These are phyloP conservation scores for Taiwanofungus camphoratus DNA, from an alignment of 1,284 basidiomycete species.

Conservation along the genomic window DNA sequence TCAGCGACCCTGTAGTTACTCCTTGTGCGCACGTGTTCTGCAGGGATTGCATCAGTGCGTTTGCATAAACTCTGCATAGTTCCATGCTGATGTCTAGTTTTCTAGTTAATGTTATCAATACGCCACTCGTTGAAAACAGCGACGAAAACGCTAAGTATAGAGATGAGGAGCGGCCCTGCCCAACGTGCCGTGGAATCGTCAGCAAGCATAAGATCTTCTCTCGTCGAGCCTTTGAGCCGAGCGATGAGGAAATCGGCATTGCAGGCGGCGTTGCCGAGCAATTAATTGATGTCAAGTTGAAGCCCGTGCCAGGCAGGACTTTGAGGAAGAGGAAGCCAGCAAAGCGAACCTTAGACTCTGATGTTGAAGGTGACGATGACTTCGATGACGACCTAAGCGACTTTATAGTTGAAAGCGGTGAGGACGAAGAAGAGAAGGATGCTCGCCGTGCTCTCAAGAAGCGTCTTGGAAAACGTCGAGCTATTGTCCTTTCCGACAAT, in stretches of 20 bases:
- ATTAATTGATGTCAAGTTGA: neutral
- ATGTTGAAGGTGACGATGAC: constrained; percentile 27
- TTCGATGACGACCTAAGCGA: constrained; percentile 40
- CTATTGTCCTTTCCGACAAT: constrained; percentile 40
- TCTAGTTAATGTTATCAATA: constrained; percentile 36
- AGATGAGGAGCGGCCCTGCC: constrained; percentile 42
- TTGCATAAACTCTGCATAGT: constrained; percentile 6
- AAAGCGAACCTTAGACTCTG: constrained; percentile 22
- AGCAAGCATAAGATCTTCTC: constrained; percentile 38
- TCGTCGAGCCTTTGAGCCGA: constrained; percentile 44
- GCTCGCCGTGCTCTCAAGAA: constrained; percentile 33
- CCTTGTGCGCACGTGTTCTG: constrained; percentile 48
- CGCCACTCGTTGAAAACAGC: constrained; percentile 26
- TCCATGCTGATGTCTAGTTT: constrained; percentile 5
- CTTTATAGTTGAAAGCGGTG: constrained; percentile 48
- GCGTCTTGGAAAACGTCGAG: constrained; percentile 19
- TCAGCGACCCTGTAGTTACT: constrained; percentile 43
- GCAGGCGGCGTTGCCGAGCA: constrained; percentile 15
- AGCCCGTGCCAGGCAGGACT: constrained; percentile 5
- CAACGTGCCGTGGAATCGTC: constrained; percentile 43
- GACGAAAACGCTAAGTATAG: constrained; percentile 27
- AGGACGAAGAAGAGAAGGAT: constrained; percentile 37
- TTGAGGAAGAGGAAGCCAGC: constrained; percentile 10
- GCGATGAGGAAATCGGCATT: constrained; percentile 35
- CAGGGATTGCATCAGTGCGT: constrained; percentile 43